Percentiles rank a stretch among this genome's conserved stretches.
Evolutionary conservation across 306 rosid species (phyloP).

Genomic region (Gleditsia sinensis): DNA sequence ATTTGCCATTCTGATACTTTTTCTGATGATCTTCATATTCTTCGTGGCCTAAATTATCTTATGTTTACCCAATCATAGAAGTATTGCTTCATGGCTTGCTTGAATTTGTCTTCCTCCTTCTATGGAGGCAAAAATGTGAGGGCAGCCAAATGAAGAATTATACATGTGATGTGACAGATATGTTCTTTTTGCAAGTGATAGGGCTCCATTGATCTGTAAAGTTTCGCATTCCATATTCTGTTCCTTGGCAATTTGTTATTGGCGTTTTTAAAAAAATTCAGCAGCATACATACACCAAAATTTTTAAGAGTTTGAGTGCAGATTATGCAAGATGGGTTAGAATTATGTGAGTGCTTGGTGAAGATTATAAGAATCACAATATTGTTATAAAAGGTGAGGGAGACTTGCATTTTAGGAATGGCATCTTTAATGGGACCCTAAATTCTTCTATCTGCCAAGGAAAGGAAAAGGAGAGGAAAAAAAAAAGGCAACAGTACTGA

Average conservation of each 20-base stretch:
- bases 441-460: neutral
- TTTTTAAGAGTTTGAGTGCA: constrained; percentile 16
- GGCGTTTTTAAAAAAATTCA: neutral
- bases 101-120: constrained; percentile 30
- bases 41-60: constrained; percentile 67
- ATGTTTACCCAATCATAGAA: constrained; percentile 19
- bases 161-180: constrained; percentile 25
- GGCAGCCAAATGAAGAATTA: constrained; percentile 33
- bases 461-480: constrained; percentile 1
- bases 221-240: constrained; percentile 25
- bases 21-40: constrained; percentile 73
- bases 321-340: constrained; percentile 29
- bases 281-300: constrained; percentile 7
- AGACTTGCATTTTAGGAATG: neutral
- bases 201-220: constrained; percentile 31
- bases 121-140: constrained; percentile 17
- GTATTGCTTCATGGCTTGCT: constrained; percentile 28
- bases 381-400: constrained; percentile 13
- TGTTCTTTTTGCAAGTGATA: constrained; percentile 27
- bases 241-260: constrained; percentile 16
- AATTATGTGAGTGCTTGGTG: constrained; percentile 23
- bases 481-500: neutral
- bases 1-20: constrained; percentile 71
- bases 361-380: constrained; percentile 26
- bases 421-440: neutral